Conservation (phyloP, 2,329 filamentous ascomycete genomes). For the Phyllosticta citriasiana region DNA sequence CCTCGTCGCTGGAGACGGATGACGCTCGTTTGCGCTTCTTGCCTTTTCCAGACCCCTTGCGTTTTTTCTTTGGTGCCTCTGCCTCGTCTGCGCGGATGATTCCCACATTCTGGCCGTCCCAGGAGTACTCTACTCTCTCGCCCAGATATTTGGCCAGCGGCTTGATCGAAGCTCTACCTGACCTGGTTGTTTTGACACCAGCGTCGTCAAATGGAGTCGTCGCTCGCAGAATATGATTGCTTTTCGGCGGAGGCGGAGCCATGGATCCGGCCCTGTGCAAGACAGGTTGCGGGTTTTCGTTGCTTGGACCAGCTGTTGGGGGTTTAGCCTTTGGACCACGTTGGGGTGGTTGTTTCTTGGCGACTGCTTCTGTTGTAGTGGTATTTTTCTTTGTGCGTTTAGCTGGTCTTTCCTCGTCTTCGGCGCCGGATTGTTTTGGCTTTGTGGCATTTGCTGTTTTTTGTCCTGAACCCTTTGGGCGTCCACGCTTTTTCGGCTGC, state of each 20-base stretch:
- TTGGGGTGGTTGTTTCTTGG: conserved; percentile 11
- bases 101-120: conserved; percentile 61
- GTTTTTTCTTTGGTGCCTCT: conserved; percentile 21
- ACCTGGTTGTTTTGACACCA: conserved; percentile 56
- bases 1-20: conserved; percentile 35
- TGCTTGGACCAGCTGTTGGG: background rate
- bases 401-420: background rate
- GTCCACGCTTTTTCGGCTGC: conserved; percentile 12
- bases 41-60: conserved; percentile 26
- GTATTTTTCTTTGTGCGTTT: conserved; percentile 3
- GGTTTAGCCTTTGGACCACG: conserved; percentile 2
- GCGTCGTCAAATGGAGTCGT: conserved; percentile 35
- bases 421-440: background rate
- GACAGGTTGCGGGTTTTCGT: background rate
- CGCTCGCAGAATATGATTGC: conserved; percentile 26
- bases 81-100: conserved; percentile 62
- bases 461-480: background rate
- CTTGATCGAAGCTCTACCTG: conserved; percentile 65
- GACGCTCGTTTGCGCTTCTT: conserved; percentile 25
- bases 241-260: conserved; percentile 13
- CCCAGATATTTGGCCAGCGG: conserved; percentile 82
- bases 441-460: background rate
- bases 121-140: conserved; percentile 63
- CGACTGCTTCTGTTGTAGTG: background rate
- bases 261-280: background rate